Evolutionary conservation across 75 land plant species (phyloP), one percentile per base, ranked within the genome.

Genomic region (Adiantum capillusveneris): DNA sequence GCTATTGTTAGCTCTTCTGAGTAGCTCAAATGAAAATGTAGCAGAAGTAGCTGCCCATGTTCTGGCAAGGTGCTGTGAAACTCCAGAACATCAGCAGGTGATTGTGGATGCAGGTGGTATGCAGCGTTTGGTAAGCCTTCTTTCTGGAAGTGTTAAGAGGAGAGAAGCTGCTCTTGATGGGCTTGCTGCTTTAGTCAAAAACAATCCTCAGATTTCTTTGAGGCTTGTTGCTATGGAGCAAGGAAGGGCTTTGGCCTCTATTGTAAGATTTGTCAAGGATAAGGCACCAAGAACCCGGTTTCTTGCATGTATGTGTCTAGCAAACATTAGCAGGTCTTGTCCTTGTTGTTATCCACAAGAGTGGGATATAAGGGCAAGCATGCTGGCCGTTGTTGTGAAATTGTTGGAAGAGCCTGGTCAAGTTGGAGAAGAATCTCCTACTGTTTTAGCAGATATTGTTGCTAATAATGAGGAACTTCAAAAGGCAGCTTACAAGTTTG

Each of bases 41-140:
- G 79, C 75, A 14, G 98, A 91, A 57, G 87, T 94, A 65, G 96
- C 91, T 56, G 85, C 85, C 24, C 73, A 85, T 54, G 88, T 94
- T 9, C 70, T 94, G 19, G 69, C 87, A 19, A 73, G 93, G 29
- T 94, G 96, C 28, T 89, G 96, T 49, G 71, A 81, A 57, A 86
- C 81, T 51, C 25, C 18, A 63, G 59, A 31, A 54, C 87, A 94
- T 51, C 96, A 94, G 65, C 72, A 71, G 19, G 65, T 81, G 26
- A 58, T 94, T 44, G 78, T 68, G 65, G 73, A 86, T 65, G 79
- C 73, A 56, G 98, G 90, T 6, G 78, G 83, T 52, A 53, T 90
- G 29, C 69, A 79, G 65, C 86, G 68, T 60, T 76, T 94, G 37
- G 61, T 79, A 19, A 31, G 25, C 39, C 79, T 94, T 46, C 85